Conservation (phyloP, 1,284 basidiomycete species). For the Papiliotrema nemorosa region DNA sequence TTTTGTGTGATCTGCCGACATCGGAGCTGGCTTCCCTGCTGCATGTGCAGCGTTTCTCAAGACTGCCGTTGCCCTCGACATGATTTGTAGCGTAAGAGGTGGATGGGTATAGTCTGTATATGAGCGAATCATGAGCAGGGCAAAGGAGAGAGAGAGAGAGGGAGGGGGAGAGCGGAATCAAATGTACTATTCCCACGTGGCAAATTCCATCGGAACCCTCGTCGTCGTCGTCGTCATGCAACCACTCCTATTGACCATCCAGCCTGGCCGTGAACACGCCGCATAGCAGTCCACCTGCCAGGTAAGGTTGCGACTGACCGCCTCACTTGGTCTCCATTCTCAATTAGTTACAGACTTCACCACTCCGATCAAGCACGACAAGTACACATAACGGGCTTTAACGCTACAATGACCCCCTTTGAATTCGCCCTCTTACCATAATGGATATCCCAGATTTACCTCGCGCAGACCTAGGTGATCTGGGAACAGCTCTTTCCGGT, state of each 20-base stretch:
- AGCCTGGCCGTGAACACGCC: too few species aligned
- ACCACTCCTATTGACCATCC: too few species aligned
- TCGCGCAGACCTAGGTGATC: not conserved
- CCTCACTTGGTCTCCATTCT: too few species aligned
- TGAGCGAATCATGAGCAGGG: constrained; percentile 1
- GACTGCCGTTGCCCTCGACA: constrained; percentile 24
- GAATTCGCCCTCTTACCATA: too few species aligned
- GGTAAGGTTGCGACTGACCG: too few species aligned
- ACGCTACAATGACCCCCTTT: too few species aligned
- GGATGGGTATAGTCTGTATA: not conserved
- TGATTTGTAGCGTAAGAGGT: constrained; percentile 5
- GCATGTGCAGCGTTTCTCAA: constrained; percentile 35
- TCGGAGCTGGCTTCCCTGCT: constrained; percentile 38
- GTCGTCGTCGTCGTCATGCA: not conserved
- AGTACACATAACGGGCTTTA: too few species aligned
- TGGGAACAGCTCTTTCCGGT: not conserved
- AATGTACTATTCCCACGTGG: not conserved
- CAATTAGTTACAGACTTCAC: too few species aligned
- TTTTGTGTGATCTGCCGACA: constrained; percentile 70
- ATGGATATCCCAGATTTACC: not conserved
- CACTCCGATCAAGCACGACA: too few species aligned
- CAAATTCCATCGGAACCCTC: not conserved
- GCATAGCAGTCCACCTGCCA: too few species aligned
- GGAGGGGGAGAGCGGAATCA: not conserved
- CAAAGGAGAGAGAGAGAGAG: not conserved